A percentile compares a stretch with the other conserved stretches of the same genome.
Conservation (phyloP, 139 green algal genomes). For the Medakamo hakoo region DNA sequence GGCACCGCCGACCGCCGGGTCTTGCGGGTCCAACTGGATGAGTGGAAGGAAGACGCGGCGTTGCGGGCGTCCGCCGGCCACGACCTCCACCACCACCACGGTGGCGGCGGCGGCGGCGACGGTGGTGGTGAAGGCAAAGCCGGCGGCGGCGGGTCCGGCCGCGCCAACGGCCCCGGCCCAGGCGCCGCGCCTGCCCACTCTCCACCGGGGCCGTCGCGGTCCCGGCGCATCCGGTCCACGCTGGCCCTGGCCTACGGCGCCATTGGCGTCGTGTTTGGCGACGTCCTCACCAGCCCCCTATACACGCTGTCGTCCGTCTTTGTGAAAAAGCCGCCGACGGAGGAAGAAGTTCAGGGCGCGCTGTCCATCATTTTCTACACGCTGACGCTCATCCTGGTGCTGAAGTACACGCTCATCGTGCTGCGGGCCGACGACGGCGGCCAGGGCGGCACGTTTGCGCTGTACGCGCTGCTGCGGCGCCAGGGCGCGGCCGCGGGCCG, state of each 20-base stretch:
- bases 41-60: too few species aligned
- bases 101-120: too few species aligned
- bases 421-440: constrained; percentile 47
- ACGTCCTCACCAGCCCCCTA: constrained; percentile 44
- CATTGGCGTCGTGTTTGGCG: constrained; percentile 29
- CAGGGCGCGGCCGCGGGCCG: not conserved
- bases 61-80: too few species aligned
- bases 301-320: constrained; percentile 37
- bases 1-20: too few species aligned
- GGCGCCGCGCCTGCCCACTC: too few species aligned
- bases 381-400: constrained; percentile 23
- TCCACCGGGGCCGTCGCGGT: too few species aligned
- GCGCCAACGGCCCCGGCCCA: too few species aligned
- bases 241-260: constrained; percentile 12
- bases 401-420: constrained; percentile 34
- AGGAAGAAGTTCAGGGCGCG: constrained; percentile 21
- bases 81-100: too few species aligned
- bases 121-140: too few species aligned
- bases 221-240: too few species aligned
- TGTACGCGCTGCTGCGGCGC: constrained; percentile 44
- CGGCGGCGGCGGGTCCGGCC: too few species aligned
- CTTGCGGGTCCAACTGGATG: too few species aligned
- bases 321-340: constrained; percentile 4
- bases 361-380: constrained; percentile 50
- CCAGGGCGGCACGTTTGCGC: constrained; percentile 57